phyloP scores from a whole-genome alignment of 169 alveolate genomes.

The Plasmodium falciparum region DNA sequence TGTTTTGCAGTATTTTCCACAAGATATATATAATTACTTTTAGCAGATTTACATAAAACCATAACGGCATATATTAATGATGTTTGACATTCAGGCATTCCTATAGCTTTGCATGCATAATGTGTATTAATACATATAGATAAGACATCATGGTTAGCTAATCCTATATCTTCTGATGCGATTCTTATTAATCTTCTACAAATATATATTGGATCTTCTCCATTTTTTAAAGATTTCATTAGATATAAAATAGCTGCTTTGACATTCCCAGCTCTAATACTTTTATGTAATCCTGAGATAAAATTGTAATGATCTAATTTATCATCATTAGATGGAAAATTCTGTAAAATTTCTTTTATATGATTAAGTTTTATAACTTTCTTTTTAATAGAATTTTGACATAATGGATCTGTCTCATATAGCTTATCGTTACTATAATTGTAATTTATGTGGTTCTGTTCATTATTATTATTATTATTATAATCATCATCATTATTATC shows the following conservation, averaged over 20 bases:
- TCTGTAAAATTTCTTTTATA: constrained; percentile 65
- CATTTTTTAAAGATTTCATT: constrained; percentile 64
- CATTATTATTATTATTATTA: background rate
- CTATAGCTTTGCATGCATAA: constrained; percentile 76
- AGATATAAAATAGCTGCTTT: constrained; percentile 73
- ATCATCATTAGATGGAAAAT: constrained; percentile 67
- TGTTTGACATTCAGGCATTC: constrained; percentile 76
- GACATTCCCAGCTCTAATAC: constrained; percentile 73
- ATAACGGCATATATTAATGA: constrained; percentile 70
- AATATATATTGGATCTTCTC: constrained; percentile 74
- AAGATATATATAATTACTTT: constrained; percentile 66
- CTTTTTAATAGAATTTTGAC: constrained; percentile 10
- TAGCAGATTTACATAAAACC: constrained; percentile 70
- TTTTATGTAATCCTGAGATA: constrained; percentile 72
- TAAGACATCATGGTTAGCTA: constrained; percentile 63
- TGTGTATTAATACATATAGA: constrained; percentile 69
- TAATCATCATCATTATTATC: background rate
- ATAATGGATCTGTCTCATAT: background rate
- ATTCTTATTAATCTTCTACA: constrained; percentile 75
- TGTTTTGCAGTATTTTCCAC: constrained; percentile 66
- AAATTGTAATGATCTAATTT: constrained; percentile 68
- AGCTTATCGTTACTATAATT: too few relatives aligned
- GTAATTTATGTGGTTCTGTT: too few relatives aligned
- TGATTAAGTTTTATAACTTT: constrained; percentile 26
- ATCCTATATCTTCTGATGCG: constrained; percentile 73